Conservation (phyloP, 306 rosid species). For the Castanea sativa region DNA sequence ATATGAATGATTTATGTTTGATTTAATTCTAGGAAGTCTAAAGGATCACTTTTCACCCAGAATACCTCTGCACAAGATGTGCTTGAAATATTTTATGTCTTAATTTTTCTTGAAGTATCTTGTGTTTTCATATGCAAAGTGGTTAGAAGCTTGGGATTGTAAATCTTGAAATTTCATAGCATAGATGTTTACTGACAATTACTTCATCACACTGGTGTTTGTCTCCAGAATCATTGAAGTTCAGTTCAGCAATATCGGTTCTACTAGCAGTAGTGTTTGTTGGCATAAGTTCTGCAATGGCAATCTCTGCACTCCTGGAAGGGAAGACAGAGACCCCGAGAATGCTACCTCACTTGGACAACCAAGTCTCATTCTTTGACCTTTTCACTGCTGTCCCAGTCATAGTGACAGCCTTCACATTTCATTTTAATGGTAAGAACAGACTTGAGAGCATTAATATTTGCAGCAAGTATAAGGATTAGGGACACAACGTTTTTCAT, state of each 20-base stretch:
- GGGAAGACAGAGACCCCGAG: conserved; percentile 72
- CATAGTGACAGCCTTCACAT: conserved; percentile 87
- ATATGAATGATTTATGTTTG: too few species aligned
- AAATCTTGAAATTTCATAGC: background rate
- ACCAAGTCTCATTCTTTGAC: conserved; percentile 74
- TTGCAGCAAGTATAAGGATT: too few species aligned
- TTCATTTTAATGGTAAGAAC: conserved; percentile 75
- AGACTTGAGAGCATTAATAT: background rate
- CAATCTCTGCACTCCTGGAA: conserved; percentile 56
- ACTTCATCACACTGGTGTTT: background rate
- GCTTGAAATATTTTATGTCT: background rate
- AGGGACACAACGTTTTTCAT: too few species aligned
- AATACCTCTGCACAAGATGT: too few species aligned
- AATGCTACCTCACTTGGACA: conserved; percentile 59
- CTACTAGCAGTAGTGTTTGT: conserved; percentile 82
- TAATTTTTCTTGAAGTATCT: background rate
- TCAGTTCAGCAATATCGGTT: conserved; percentile 75
- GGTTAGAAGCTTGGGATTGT: background rate
- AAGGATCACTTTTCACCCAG: too few species aligned
- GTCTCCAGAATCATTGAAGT: conserved; percentile 64
- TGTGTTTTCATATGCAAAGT: background rate
- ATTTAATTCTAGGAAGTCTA: too few species aligned
- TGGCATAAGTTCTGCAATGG: conserved; percentile 74
- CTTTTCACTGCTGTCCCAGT: conserved; percentile 95
- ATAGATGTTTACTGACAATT: background rate